A percentile compares a stretch with the other conserved stretches of the same genome.
Evolutionary conservation across 352 stramenopile genomes (phyloP).

Genomic region (Plasmopara muralis): DNA sequence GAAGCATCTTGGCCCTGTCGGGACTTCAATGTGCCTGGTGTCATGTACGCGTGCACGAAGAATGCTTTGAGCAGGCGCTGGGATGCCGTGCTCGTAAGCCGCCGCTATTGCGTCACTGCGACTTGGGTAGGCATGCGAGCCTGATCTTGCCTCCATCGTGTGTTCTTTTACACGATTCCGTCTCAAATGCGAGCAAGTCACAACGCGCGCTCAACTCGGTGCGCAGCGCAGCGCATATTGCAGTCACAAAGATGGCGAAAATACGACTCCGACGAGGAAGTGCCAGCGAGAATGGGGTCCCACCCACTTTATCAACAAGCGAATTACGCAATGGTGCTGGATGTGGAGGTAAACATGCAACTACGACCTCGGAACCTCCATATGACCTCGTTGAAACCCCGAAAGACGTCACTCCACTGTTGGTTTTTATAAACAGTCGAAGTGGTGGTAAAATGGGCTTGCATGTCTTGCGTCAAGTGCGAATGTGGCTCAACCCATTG

Average conservation of each 20-base stretch:
- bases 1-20: slow-evolving; percentile 73
- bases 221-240: slow-evolving; percentile 51
- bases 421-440: slow-evolving; percentile 95
- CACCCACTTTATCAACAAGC: slow-evolving; percentile 14
- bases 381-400: slow-evolving; percentile 52
- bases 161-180: slow-evolving; percentile 37
- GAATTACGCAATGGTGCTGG: slow-evolving; percentile 10
- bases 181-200: slow-evolving; percentile 39
- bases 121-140: slow-evolving; percentile 60
- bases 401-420: slow-evolving; percentile 44
- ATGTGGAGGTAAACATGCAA: slow-evolving; percentile 9
- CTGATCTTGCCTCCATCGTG: slow-evolving; percentile 59
- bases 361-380: slow-evolving; percentile 16
- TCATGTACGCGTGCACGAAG: slow-evolving; percentile 71
- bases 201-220: slow-evolving; percentile 66
- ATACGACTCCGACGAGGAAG: slow-evolving; percentile 48
- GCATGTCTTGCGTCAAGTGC: slow-evolving; percentile 89
- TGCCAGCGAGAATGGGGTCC: slow-evolving; percentile 5
- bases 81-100: slow-evolving; percentile 19
- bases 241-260: slow-evolving; percentile 67
- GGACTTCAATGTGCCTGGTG: slow-evolving; percentile 81
- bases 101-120: slow-evolving; percentile 44
- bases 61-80: slow-evolving; percentile 53
- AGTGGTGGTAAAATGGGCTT: slow-evolving; percentile 91
- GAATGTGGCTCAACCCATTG: slow-evolving; percentile 91